Evolutionary conservation across 805 yeast genomes (phyloP).

Genomic region (Wilhelminamyces savonicus): DNA sequence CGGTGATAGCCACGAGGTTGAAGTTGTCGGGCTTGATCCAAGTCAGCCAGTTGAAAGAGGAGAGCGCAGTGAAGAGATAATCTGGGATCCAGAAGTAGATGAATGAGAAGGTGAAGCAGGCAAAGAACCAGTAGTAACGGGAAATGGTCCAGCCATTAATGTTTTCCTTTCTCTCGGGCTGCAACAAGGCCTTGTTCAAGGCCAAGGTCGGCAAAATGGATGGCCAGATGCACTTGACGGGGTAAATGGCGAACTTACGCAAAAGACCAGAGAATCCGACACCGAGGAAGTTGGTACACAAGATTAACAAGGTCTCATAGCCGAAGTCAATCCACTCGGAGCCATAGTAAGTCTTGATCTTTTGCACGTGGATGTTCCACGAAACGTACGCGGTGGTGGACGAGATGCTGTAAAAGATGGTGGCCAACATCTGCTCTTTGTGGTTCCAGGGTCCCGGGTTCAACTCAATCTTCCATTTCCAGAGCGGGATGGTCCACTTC

Average conservation of each 20-base stretch:
- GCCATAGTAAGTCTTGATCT: conserved; percentile 13
- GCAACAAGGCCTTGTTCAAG: conserved; percentile 41
- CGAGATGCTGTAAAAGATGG: conserved; percentile 36
- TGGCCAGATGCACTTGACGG: conserved; percentile 23
- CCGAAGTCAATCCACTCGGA: conserved; percentile 20
- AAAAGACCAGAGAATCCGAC: conserved; percentile 26
- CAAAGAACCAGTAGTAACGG: conserved; percentile 24
- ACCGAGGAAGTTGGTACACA: conserved; percentile 21
- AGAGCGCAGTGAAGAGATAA: conserved; percentile 35
- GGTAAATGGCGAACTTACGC: conserved; percentile 23
- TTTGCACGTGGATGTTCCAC: conserved; percentile 18
- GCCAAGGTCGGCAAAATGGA: conserved; percentile 37
- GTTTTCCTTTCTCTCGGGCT: conserved; percentile 17
- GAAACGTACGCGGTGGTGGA: conserved; percentile 19
- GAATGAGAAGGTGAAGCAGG: conserved; percentile 22
- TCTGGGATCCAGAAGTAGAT: conserved; percentile 41
- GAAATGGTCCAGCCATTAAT: conserved; percentile 28
- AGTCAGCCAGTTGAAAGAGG: conserved; percentile 48
- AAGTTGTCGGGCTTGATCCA: conserved; percentile 51
- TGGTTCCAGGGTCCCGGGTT: conserved; percentile 62
- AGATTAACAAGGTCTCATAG: conserved; percentile 17
- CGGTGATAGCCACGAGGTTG: conserved; percentile 44
- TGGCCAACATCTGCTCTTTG: conserved; percentile 63
- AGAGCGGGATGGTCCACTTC: conserved; percentile 15
- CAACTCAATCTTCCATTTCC: conserved; percentile 33